Conservation (phyloP, 108 stramenopile genomes). For the Nitzschia putrida region DNA sequence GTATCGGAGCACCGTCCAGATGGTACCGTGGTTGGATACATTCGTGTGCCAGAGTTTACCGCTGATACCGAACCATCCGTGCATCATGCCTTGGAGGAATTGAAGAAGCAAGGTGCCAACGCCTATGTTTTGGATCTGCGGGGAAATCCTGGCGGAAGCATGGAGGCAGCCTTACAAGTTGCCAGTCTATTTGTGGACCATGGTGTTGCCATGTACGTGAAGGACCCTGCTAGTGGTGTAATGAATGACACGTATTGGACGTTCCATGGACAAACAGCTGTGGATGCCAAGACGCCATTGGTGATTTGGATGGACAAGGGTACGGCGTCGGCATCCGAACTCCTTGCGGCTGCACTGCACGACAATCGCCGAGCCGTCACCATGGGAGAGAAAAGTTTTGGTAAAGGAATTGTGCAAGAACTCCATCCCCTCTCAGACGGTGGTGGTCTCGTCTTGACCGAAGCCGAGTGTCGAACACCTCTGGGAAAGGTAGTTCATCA, state of each 20-base stretch:
- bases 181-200: slow-evolving; percentile 84
- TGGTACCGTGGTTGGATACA: slow-evolving; percentile 87
- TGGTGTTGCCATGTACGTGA: slow-evolving; percentile 74
- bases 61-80: slow-evolving; percentile 70
- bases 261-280: slow-evolving; percentile 40
- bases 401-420: slow-evolving; percentile 95
- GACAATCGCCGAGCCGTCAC: slow-evolving; percentile 94
- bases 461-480: slow-evolving; percentile 92
- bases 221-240: slow-evolving; percentile 56
- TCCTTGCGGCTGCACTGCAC: slow-evolving; percentile 87
- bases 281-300: slow-evolving; percentile 57
- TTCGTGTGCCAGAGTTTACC: slow-evolving; percentile 89
- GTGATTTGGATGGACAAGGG: slow-evolving; percentile 80
- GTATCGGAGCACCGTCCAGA: slow-evolving; percentile 66
- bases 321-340: slow-evolving; percentile 89
- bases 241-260: slow-evolving; percentile 21
- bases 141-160: slow-evolving; percentile 91
- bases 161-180: slow-evolving; percentile 92
- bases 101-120: slow-evolving; percentile 75
- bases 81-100: slow-evolving; percentile 70
- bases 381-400: slow-evolving; percentile 88
- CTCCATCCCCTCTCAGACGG: slow-evolving; percentile 94
- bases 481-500: slow-evolving; percentile 89
- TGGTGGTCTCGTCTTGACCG: slow-evolving; percentile 89
- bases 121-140: slow-evolving; percentile 88